Percentiles rank a stretch among this genome's conserved stretches.
Conservation (phyloP, 2,329 filamentous ascomycete species). For the Verticillium klebahnii region DNA sequence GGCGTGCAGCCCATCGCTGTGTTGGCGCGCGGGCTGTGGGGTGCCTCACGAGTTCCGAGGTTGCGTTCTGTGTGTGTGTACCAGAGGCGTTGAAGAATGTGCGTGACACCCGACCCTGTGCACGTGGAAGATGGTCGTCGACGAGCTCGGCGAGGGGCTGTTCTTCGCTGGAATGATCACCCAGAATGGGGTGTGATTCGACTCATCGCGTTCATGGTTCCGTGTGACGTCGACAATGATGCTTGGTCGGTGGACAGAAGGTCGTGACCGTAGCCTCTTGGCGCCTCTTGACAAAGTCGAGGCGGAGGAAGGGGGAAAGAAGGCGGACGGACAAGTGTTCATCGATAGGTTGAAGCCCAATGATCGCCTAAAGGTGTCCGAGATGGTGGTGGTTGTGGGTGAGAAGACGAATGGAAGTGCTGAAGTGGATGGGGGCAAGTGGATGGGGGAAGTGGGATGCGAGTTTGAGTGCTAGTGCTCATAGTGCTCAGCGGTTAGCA, state of each 20-base stretch:
- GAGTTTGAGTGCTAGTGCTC: background rate
- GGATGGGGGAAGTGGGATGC: background rate
- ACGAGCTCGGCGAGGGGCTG: background rate
- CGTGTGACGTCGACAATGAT: background rate
- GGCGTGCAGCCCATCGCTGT: background rate
- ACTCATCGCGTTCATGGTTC: background rate
- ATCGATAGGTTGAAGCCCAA: background rate
- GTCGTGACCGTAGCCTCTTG: too few relatives aligned
- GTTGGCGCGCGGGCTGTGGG: background rate
- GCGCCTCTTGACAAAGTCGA: background rate
- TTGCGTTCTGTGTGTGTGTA: too few relatives aligned
- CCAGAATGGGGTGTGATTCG: background rate
- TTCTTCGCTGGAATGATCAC: background rate
- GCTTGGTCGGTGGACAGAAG: background rate
- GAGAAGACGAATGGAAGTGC: background rate
- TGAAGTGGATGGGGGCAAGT: background rate
- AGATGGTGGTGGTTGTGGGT: background rate
- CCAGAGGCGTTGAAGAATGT: background rate
- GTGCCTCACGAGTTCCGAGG: background rate
- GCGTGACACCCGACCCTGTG: background rate
- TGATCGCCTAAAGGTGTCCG: background rate
- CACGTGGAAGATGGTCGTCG: background rate
- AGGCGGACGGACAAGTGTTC: background rate
- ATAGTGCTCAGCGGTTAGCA: background rate
- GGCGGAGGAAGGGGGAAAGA: background rate